Evolutionary conservation across 768 basidiomycete species (phyloP).

Genomic region (Leccinum longicurvipes): DNA sequence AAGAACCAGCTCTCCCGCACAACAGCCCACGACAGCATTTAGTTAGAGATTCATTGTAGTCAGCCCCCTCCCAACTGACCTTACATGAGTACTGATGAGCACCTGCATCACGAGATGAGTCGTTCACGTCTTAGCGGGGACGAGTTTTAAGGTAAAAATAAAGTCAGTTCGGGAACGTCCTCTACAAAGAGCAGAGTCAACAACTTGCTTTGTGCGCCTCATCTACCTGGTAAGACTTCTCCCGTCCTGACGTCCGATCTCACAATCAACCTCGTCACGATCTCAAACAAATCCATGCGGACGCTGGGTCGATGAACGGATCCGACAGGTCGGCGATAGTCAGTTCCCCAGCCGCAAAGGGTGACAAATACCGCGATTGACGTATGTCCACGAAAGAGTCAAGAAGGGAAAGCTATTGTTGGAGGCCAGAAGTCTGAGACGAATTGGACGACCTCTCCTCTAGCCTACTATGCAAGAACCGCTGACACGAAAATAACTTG

Average conservation of each 20-base stretch:
- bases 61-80: conserved; percentile 33
- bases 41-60: too few relatives aligned
- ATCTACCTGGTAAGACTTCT: conserved; percentile 64
- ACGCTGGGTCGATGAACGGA: conserved; percentile 60
- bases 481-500: conserved; percentile 48
- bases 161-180: too few relatives aligned
- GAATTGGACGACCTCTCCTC: conserved; percentile 49
- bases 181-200: too few relatives aligned
- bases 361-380: conserved; percentile 9
- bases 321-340: conserved; percentile 69
- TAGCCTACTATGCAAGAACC: conserved; percentile 44
- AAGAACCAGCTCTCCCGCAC: conserved; percentile 66
- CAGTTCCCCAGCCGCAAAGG: conserved; percentile 53
- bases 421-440: conserved; percentile 49
- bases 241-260: conserved; percentile 54
- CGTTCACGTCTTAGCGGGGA: conserved; percentile 65
- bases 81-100: conserved; percentile 72
- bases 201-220: conserved; percentile 67
- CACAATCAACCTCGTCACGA: conserved; percentile 58
- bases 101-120: conserved; percentile 68
- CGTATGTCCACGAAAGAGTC: conserved; percentile 47
- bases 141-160: too few relatives aligned
- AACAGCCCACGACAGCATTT: too few relatives aligned
- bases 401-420: conserved; percentile 58
- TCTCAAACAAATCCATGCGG: conserved; percentile 68